Percentiles rank a stretch among this genome's conserved stretches.
Evolutionary conservation across 2,329 filamentous ascomycete genomes (phyloP).

Genomic region (Trichoderma oligosporum): DNA sequence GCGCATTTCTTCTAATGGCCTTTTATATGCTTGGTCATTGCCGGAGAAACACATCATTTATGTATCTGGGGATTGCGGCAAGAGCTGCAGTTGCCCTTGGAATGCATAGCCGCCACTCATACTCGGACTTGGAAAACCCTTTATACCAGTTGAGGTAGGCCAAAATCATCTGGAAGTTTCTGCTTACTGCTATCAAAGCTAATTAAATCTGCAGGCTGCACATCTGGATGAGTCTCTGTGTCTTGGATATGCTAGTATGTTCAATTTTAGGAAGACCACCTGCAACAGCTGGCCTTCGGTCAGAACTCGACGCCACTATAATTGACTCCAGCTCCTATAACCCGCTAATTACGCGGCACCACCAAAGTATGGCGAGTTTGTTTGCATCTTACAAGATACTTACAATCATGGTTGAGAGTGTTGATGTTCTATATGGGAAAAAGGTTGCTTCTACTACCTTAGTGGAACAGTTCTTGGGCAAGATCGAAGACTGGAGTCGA

Average conservation of each 20-base stretch:
- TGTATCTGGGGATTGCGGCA: constrained; percentile 59
- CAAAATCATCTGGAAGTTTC: neutral
- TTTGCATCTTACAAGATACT: constrained; percentile 41
- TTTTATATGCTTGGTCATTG: constrained; percentile 59
- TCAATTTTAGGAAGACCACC: constrained; percentile 39
- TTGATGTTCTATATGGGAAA: constrained; percentile 41
- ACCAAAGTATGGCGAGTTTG: constrained; percentile 28
- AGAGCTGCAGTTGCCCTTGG: constrained; percentile 56
- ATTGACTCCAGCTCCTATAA: constrained; percentile 25
- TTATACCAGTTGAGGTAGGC: constrained; percentile 25
- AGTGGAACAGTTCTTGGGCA: constrained; percentile 40
- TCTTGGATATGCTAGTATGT: constrained; percentile 38
- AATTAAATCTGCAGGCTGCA: constrained; percentile 27
- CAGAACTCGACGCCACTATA: constrained; percentile 27
- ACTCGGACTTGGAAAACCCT: constrained; percentile 23
- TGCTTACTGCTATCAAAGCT: neutral
- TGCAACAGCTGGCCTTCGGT: constrained; percentile 32
- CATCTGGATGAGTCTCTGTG: constrained; percentile 38
- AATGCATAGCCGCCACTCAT: constrained; percentile 42
- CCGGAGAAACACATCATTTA: constrained; percentile 57
- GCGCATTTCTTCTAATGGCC: constrained; percentile 52
- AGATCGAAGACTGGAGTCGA: constrained; percentile 45
- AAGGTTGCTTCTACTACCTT: constrained; percentile 30
- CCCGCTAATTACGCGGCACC: neutral
- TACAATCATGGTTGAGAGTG: constrained; percentile 43